Evolutionary conservation across 176 grass and related monocot species (phyloP), one percentile per base, ranked within the genome.

Genomic region (Oryza longistaminata): DNA sequence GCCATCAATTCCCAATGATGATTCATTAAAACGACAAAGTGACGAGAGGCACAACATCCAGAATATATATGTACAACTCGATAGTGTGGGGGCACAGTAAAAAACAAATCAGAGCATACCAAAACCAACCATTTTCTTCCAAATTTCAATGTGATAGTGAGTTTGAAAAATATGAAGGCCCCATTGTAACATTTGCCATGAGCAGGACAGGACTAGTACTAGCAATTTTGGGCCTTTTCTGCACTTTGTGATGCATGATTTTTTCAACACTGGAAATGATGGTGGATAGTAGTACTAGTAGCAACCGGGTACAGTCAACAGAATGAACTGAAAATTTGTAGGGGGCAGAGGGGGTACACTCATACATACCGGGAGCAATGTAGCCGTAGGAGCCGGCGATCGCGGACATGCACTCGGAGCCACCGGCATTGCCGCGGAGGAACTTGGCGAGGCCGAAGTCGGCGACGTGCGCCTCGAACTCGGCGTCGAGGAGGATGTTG

Each of bases 371-470:
- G 55, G 95, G 95, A 81, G 95, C 95, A 58, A 97, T 97, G 87
- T 97, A 97, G 19, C 95, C 95, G 21, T 97, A 97, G 4, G 95
- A 97, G 35, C 95, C 95, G 14, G 95, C 95, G 64, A 97, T 93
- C 69, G 95, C 92, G 10, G 95, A 97, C 95, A 97, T 97, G 92
- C 95, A 97, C 82, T 97, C 95, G 26, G 95, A 93, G 8, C 81
- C 81, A 0, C 95, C 95, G 37, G 89, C 89, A 37, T 80, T 89
- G 77, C 82, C 84, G 64, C 76, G 81, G 75, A 97, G 86, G 85
- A 97, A 97, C 85, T 97, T 97, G 55, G 95, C 95, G 12, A 97
- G 88, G 16, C 95, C 95, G 39, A 97, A 97, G 80, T 97, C 95
- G 1, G 95, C 95, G 15, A 97, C 95, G 66, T 93, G 95, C 7